phyloP scores from a whole-genome alignment of 2,329 filamentous ascomycete species.

The Botryotinia narcissicola region DNA sequence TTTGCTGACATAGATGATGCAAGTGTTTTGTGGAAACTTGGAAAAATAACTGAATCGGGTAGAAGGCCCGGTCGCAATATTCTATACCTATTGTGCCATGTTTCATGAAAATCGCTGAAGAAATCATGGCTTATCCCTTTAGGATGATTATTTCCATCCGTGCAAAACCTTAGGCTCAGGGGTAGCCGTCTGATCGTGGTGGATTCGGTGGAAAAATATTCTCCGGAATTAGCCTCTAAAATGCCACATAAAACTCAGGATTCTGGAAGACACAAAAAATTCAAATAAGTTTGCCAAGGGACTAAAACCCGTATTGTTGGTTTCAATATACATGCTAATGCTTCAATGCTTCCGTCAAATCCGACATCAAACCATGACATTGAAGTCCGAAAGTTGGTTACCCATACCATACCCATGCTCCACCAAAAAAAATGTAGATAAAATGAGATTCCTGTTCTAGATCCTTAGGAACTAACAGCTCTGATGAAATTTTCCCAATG shows the following conservation, averaged over 20 bases:
- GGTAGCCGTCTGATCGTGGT: background rate
- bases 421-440: background rate
- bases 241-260: background rate
- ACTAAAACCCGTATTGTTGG: background rate
- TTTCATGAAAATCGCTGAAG: background rate
- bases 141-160: background rate
- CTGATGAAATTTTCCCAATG: slow-evolving; percentile 19
- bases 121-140: background rate
- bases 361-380: background rate
- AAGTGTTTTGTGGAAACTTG: background rate
- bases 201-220: background rate
- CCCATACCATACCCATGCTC: background rate
- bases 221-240: background rate
- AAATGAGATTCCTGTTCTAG: background rate
- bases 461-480: slow-evolving; percentile 10
- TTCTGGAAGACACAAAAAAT: background rate
- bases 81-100: background rate
- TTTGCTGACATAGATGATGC: background rate
- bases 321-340: background rate
- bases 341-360: background rate
- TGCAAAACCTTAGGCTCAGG: background rate
- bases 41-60: background rate
- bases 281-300: background rate
- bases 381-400: background rate
- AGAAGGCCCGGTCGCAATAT: slow-evolving; percentile 13